These are phyloP conservation scores for Tetradesmus obliquus DNA, from an alignment of 139 green algal genomes.

Conservation along the genomic window DNA sequence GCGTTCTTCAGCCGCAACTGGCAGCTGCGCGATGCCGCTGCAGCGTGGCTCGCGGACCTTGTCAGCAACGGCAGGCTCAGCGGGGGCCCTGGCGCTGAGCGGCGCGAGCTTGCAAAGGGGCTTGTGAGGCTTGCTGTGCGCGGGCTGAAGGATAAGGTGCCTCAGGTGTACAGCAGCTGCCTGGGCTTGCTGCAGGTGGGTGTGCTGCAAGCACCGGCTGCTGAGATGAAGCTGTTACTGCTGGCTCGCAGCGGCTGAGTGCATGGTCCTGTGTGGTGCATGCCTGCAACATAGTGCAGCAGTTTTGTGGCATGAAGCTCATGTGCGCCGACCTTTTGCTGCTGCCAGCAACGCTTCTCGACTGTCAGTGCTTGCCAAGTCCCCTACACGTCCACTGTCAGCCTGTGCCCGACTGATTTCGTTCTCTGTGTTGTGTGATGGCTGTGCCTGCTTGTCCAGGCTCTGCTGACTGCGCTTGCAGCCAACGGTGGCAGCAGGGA, in stretches of 20 bases:
- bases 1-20: constrained; percentile 82
- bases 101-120: constrained; percentile 11
- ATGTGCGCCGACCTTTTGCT: background rate
- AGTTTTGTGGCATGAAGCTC: background rate
- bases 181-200: constrained; percentile 56
- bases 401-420: no score
- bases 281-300: background rate
- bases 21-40: constrained; percentile 89
- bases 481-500: constrained; percentile 42
- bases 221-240: background rate
- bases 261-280: background rate
- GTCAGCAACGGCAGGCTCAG: constrained; percentile 33
- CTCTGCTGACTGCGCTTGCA: constrained; percentile 46
- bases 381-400: no score
- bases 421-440: background rate
- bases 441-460: constrained; percentile 34
- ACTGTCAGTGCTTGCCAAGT: no score
- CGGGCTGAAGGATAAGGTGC: constrained; percentile 67
- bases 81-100: constrained; percentile 31
- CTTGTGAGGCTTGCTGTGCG: constrained; percentile 37
- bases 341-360: background rate
- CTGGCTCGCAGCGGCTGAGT: background rate
- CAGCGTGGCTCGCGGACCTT: constrained; percentile 55
- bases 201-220: background rate
- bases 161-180: constrained; percentile 66